Evolutionary conservation across 1,284 basidiomycete species (phyloP), one percentile per base, ranked within the genome.

Genomic region (Mrakiaceae sp.): DNA sequence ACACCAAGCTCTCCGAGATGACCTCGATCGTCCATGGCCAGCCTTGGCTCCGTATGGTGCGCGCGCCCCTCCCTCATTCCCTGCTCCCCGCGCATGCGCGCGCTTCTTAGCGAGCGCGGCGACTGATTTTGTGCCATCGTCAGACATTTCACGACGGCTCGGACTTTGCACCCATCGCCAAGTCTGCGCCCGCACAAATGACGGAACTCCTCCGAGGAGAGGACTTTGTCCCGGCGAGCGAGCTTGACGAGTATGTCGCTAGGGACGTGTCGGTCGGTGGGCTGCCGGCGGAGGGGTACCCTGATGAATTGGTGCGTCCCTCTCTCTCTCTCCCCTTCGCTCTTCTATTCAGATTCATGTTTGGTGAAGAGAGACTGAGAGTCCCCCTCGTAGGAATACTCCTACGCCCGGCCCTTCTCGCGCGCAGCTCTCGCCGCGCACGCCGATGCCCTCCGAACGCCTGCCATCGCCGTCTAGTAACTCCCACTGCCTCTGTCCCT

Each of bases 351-450:
- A 40, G 40, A 42, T 43, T 6, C 6, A 43, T 12, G 14, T 49
- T 49, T 8, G 14, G 9, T 9, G 48, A 49, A 9, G 42, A 10
- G 11, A 40, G 12, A 5, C 27, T n/a, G 2, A 12, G n/a, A 39
- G 7, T 5, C 27, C 43, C 14, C 9, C 6, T 43, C 10, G 10
- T 59, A 65, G 58, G 73, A 72, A 60, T 69, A 72, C 58, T 70
- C 73, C 54, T 78, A 78, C 64, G 76, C 73, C 42, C 72, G 77
- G 5, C 77, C 77, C 7, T 67, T 78, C 7, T 75, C 74, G 4
- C 65, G 77, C 66, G 75, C 77, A 10, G 77, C 73, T 0, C 68
- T 77, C 16, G 73, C 73, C 0, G 69, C 71, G 16, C 64, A 74
- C 51, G 73, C 75, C 69, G 67, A 69, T 42, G 73, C 74, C 2